Conservation (phyloP, 495 filamentous ascomycete genomes). For the Podospora tetraspora region DNA sequence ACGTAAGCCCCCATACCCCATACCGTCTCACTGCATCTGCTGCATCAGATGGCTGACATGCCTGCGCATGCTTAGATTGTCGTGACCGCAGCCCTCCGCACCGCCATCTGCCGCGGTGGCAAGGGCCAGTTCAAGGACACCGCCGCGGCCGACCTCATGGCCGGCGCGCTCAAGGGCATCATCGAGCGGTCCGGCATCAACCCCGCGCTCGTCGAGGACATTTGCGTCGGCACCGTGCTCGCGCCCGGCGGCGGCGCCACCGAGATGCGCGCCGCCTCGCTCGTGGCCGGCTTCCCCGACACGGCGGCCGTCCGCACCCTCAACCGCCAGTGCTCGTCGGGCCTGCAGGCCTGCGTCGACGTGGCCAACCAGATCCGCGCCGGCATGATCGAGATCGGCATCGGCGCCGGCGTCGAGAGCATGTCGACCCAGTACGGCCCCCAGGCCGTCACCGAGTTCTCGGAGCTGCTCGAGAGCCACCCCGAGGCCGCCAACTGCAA, state of each 20-base stretch:
- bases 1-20: slow-evolving; percentile 32
- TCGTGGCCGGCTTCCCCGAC: slow-evolving; percentile 89
- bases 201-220: slow-evolving; percentile 79
- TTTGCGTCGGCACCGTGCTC: slow-evolving; percentile 87
- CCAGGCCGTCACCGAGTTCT: slow-evolving; percentile 88
- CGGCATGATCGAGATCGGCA: slow-evolving; percentile 93
- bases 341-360: slow-evolving; percentile 84
- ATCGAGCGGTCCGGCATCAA: slow-evolving; percentile 81
- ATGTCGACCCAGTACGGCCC: slow-evolving; percentile 93
- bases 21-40: neutral
- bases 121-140: slow-evolving; percentile 97
- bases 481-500: slow-evolving; percentile 89
- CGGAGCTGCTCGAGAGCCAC: slow-evolving; percentile 79
- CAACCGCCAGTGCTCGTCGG: slow-evolving; percentile 88
- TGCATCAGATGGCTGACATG: slow-evolving; percentile 5
- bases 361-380: slow-evolving; percentile 83
- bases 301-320: slow-evolving; percentile 72
- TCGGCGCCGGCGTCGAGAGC: slow-evolving; percentile 95
- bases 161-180: slow-evolving; percentile 73
- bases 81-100: slow-evolving; percentile 86
- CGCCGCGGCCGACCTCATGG: slow-evolving; percentile 75
- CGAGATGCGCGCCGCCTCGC: slow-evolving; percentile 87
- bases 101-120: slow-evolving; percentile 85
- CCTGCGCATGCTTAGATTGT: slow-evolving; percentile 56
- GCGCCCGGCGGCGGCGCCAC: slow-evolving; percentile 92